Conservation (phyloP, 768 basidiomycete species). For the Pleurotus cornucopiae region DNA sequence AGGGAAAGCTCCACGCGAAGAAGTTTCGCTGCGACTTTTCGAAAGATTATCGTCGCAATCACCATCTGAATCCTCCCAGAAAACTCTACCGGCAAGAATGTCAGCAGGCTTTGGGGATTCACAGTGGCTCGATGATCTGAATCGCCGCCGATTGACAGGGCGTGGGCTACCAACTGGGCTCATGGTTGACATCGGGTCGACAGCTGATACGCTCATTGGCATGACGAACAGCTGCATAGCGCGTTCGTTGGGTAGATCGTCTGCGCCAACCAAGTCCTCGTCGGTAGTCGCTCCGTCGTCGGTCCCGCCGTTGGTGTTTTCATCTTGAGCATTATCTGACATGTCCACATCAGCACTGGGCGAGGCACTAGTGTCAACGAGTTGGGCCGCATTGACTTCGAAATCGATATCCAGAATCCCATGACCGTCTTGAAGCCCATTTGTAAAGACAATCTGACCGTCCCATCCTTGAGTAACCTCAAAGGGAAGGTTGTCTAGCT, state of each 20-base stretch:
- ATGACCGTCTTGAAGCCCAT: conserved; percentile 51
- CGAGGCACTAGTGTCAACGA: conserved; percentile 45
- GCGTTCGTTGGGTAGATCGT: conserved; percentile 69
- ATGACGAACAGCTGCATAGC: conserved; percentile 71
- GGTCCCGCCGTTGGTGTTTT: conserved; percentile 44
- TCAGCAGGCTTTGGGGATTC: conserved; percentile 60
- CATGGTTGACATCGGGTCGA: conserved; percentile 75
- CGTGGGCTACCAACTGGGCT: conserved; percentile 49
- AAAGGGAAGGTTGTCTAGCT: conserved; percentile 43
- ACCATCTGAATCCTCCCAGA: conserved; percentile 46
- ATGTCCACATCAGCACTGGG: conserved; percentile 42
- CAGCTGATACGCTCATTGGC: conserved; percentile 57
- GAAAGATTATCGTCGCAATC: conserved; percentile 27
- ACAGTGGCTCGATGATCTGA: conserved; percentile 21
- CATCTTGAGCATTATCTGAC: conserved; percentile 35
- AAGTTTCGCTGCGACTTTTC: conserved; percentile 20
- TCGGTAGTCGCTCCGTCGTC: conserved; percentile 76
- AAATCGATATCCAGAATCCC: conserved; percentile 68
- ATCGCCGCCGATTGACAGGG: conserved; percentile 28
- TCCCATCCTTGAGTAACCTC: conserved; percentile 73
- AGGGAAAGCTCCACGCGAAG: conserved; percentile 25
- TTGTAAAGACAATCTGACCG: conserved; percentile 71
- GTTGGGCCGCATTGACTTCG: conserved; percentile 54
- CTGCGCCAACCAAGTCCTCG: conserved; percentile 76
- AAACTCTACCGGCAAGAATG: conserved; percentile 59